A percentile compares a stretch with the other conserved stretches of the same genome.
phyloP scores from a whole-genome alignment of 129 eudicot species.

The Cynara cardunculus region DNA sequence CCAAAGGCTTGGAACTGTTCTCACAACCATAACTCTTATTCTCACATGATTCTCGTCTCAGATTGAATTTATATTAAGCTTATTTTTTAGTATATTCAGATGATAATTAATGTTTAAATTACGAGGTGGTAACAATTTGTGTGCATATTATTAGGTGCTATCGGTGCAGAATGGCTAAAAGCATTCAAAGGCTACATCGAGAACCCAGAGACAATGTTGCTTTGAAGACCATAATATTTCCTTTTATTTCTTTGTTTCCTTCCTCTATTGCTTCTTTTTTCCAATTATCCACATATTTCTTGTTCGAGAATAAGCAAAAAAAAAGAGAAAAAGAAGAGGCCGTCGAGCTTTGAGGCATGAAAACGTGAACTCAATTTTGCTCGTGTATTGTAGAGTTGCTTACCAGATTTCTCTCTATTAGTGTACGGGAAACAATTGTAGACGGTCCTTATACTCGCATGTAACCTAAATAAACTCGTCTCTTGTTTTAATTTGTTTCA shows the following conservation, averaged over 20 bases:
- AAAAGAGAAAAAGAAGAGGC: slow-evolving; percentile 10
- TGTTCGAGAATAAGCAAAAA: slow-evolving; percentile 20
- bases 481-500: slow-evolving; percentile 6
- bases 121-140: background rate
- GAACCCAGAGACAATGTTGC: slow-evolving; percentile 94
- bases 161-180: slow-evolving; percentile 98
- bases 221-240: slow-evolving; percentile 24
- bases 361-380: slow-evolving; percentile 37
- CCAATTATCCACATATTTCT: background rate
- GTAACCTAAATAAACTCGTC: slow-evolving; percentile 25
- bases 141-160: slow-evolving; percentile 61
- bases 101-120: too few species aligned
- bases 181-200: slow-evolving; percentile 94
- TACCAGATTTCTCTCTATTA: background rate
- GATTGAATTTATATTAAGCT: too few species aligned
- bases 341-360: slow-evolving; percentile 22
- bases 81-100: too few species aligned
- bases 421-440: slow-evolving; percentile 19
- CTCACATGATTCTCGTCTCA: too few species aligned
- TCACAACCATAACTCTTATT: too few species aligned
- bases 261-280: background rate
- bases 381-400: slow-evolving; percentile 19
- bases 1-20: too few species aligned
- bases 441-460: slow-evolving; percentile 5
- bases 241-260: background rate